These are phyloP conservation scores for Hamigera avellanea DNA, from an alignment of 495 filamentous ascomycete species.

Conservation along the genomic window DNA sequence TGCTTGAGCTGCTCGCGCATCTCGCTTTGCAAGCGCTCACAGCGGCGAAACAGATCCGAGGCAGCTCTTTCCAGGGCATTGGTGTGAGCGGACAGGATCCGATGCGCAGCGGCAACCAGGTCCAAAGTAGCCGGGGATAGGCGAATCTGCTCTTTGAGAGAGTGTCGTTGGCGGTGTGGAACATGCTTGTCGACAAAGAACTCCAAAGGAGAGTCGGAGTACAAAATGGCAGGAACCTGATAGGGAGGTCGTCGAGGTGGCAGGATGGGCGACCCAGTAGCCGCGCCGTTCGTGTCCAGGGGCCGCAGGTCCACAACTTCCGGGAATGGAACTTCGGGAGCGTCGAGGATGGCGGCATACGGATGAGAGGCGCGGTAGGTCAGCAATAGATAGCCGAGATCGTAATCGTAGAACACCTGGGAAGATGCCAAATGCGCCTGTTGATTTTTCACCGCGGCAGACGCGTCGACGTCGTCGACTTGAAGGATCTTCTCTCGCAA, in stretches of 20 bases:
- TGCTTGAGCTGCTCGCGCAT: conserved; percentile 59
- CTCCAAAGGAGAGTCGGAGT: conserved; percentile 44
- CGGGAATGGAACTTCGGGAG: conserved; percentile 35
- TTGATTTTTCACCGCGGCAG: conserved; percentile 16
- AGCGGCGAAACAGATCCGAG: conserved; percentile 70
- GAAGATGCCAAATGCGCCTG: conserved; percentile 42
- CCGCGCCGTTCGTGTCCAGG: conserved; percentile 13
- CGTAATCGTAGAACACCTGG: conserved; percentile 57
- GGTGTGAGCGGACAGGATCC: conserved; percentile 62
- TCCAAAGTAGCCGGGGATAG: conserved; percentile 66
- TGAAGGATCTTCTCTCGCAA: conserved; percentile 46
- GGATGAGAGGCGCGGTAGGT: conserved; percentile 54
- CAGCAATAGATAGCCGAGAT: conserved; percentile 70
- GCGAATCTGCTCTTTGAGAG: conserved; percentile 59
- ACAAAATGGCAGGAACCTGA: conserved; percentile 55
- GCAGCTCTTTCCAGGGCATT: conserved; percentile 59
- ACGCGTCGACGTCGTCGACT: conserved; percentile 35
- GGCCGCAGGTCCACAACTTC: conserved; percentile 19
- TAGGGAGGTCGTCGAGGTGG: conserved; percentile 51
- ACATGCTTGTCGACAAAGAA: conserved; percentile 48
- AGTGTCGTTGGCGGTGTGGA: conserved; percentile 45
- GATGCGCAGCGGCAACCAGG: conserved; percentile 65
- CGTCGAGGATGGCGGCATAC: conserved; percentile 54
- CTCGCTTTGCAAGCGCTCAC: conserved; percentile 60
- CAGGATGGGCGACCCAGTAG: conserved; percentile 12